Percentiles rank a stretch among this genome's conserved stretches.
Conservation (phyloP, 306 rosid genomes). For the Oxytropis ochrocephala region DNA sequence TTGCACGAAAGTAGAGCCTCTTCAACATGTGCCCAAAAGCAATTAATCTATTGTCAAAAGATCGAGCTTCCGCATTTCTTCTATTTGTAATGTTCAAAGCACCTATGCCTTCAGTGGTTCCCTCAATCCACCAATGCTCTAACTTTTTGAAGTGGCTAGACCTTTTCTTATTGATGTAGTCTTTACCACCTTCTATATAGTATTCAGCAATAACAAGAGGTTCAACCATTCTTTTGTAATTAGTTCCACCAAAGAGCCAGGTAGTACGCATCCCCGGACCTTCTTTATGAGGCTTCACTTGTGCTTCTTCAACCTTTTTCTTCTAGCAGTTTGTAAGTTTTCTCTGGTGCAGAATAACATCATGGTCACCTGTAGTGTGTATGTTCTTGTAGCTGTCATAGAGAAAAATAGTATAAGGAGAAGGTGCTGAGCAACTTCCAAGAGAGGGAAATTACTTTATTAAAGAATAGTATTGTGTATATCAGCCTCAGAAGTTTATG, state of each 20-base stretch:
- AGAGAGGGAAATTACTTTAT: no score
- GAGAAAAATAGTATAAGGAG: no score
- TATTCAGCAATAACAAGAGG: slow-evolving; percentile 49
- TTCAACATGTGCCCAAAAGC: slow-evolving; percentile 75
- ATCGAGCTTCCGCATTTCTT: slow-evolving; percentile 18
- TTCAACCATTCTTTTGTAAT: slow-evolving; percentile 60
- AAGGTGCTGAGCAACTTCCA: no score
- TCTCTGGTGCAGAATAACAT: slow-evolving; percentile 2
- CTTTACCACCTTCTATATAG: slow-evolving; percentile 12
- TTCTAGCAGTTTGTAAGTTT: slow-evolving; percentile 42
- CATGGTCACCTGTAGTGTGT: neutral
- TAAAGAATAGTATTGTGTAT: no score
- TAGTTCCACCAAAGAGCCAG: slow-evolving; percentile 47
- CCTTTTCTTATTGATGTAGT: slow-evolving; percentile 23
- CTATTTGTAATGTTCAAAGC: neutral
- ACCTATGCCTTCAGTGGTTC: neutral
- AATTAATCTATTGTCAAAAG: slow-evolving; percentile 62
- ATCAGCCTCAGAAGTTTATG: no score
- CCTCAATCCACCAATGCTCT: slow-evolving; percentile 33
- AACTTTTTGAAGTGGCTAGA: slow-evolving; percentile 31
- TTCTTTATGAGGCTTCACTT: slow-evolving; percentile 43
- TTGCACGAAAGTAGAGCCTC: slow-evolving; percentile 39
- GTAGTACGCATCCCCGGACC: slow-evolving; percentile 10
- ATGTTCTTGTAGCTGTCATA: slow-evolving; percentile 47
- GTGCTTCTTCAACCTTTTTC: slow-evolving; percentile 37